A percentile compares a stretch with the other conserved stretches of the same genome.
These are phyloP conservation scores for Ascochyta lentis DNA, from an alignment of 2,329 filamentous ascomycete species.

Conservation along the genomic window DNA sequence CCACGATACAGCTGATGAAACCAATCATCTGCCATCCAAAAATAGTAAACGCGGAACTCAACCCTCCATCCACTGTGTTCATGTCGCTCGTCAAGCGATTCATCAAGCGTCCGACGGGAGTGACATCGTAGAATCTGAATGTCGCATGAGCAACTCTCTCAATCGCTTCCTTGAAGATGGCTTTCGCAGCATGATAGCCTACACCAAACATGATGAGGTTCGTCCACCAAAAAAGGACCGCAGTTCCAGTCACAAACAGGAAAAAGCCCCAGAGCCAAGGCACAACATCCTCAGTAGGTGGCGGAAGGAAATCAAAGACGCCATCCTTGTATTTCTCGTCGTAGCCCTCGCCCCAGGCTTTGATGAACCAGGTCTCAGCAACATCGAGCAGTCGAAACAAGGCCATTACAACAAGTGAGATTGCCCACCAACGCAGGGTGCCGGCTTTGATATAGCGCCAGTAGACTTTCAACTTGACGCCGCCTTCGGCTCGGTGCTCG, in stretches of 20 bases:
- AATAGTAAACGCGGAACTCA: constrained; percentile 74
- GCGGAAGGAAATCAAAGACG: constrained; percentile 62
- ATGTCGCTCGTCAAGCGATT: constrained; percentile 92
- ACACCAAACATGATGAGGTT: constrained; percentile 77
- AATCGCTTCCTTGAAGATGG: constrained; percentile 77
- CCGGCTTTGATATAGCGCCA: constrained; percentile 87
- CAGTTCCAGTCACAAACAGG: constrained; percentile 56
- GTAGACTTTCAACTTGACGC: constrained; percentile 78
- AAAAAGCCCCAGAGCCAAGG: constrained; percentile 80
- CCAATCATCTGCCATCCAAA: constrained; percentile 74
- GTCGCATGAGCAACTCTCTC: constrained; percentile 76
- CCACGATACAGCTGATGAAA: constrained; percentile 74
- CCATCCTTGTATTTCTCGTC: constrained; percentile 41
- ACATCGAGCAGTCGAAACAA: constrained; percentile 70
- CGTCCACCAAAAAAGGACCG: constrained; percentile 60
- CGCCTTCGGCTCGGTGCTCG: constrained; percentile 75
- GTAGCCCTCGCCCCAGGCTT: constrained; percentile 85
- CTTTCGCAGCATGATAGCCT: constrained; percentile 77
- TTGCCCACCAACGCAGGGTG: constrained; percentile 73
- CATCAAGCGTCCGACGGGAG: constrained; percentile 87
- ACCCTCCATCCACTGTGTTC: constrained; percentile 85
- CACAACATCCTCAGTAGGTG: constrained; percentile 69
- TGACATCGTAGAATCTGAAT: constrained; percentile 90
- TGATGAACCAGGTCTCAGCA: constrained; percentile 79
- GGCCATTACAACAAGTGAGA: constrained; percentile 68